These are phyloP conservation scores for Pichia sp. DNA, from an alignment of 1,139 yeast species.

Conservation along the genomic window DNA sequence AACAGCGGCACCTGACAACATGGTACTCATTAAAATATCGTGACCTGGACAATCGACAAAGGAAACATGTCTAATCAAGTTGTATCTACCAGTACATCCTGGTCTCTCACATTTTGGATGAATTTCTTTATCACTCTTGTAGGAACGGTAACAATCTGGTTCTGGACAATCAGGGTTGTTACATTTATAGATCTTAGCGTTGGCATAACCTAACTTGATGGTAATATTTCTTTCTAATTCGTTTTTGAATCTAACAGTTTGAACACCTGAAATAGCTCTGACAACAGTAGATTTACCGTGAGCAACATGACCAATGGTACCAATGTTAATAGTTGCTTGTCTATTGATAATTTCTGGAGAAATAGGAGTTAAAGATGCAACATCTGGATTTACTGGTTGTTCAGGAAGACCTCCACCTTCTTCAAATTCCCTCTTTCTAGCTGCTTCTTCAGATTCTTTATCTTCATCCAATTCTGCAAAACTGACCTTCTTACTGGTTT, in stretches of 20 bases:
- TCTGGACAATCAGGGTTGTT: conserved; percentile 82
- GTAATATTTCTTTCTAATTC: conserved; percentile 98
- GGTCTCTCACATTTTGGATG: conserved; percentile 84
- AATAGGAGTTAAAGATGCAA: conserved; percentile 67
- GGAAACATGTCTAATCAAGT: conserved; percentile 90
- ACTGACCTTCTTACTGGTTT: conserved; percentile 63
- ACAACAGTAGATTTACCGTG: conserved; percentile 99
- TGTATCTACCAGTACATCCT: conserved; percentile 80
- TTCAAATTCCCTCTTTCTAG: conserved; percentile 75
- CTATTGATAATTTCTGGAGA: conserved; percentile 94
- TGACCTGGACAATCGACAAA: conserved; percentile 99
- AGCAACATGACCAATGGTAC: conserved; percentile 99
- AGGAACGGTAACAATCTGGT: conserved; percentile 92
- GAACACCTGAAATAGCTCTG: conserved; percentile 97
- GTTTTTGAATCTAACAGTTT: conserved; percentile 97
- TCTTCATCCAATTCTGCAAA: conserved; percentile 65
- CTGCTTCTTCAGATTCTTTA: conserved; percentile 52
- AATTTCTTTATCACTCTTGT: conserved; percentile 90
- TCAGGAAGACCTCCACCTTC: conserved; percentile 98
- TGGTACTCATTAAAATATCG: conserved; percentile 99
- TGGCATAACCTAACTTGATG: conserved; percentile 96
- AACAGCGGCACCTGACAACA: conserved; percentile 99
- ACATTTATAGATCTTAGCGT: conserved; percentile 95
- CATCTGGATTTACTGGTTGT: conserved; percentile 87
- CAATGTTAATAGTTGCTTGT: conserved; percentile 98